These are phyloP conservation scores for Sarocladium oryzae DNA, from an alignment of 2,329 filamentous ascomycete species.

Conservation along the genomic window DNA sequence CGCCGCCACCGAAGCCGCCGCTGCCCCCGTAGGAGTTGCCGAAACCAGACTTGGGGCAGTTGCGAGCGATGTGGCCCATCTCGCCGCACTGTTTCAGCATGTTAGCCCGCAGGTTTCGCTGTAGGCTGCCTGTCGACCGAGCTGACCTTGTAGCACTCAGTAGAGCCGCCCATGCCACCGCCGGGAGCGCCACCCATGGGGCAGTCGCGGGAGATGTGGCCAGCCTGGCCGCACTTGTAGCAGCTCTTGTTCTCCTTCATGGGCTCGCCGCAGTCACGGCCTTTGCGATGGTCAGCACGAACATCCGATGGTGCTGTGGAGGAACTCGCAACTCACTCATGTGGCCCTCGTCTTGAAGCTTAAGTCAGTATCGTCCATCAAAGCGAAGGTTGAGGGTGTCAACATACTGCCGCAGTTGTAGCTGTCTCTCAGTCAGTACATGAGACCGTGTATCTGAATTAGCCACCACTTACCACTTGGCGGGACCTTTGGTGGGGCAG, in stretches of 20 bases:
- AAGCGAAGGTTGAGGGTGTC: background rate
- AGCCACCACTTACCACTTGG: slow-evolving; percentile 61
- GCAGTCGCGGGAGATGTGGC: slow-evolving; percentile 90
- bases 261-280: slow-evolving; percentile 85
- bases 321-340: slow-evolving; percentile 54
- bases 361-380: slow-evolving; percentile 18
- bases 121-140: too few relatives aligned
- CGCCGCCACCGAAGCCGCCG: slow-evolving; percentile 44
- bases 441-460: background rate
- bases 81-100: slow-evolving; percentile 64
- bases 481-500: slow-evolving; percentile 76
- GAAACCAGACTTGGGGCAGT: slow-evolving; percentile 64
- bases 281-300: slow-evolving; percentile 32
- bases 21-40: slow-evolving; percentile 41
- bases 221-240: slow-evolving; percentile 73
- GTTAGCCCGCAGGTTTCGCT: too few relatives aligned
- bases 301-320: background rate
- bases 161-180: slow-evolving; percentile 39
- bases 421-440: slow-evolving; percentile 38
- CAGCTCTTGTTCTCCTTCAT: slow-evolving; percentile 79
- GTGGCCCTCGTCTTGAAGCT: slow-evolving; percentile 55
- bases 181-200: slow-evolving; percentile 44
- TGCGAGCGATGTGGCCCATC: slow-evolving; percentile 91
- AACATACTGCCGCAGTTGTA: slow-evolving; percentile 74
- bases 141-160: slow-evolving; percentile 83